Evolutionary conservation across 2,329 filamentous ascomycete species (phyloP).

Genomic region (Penicillium sp.): DNA sequence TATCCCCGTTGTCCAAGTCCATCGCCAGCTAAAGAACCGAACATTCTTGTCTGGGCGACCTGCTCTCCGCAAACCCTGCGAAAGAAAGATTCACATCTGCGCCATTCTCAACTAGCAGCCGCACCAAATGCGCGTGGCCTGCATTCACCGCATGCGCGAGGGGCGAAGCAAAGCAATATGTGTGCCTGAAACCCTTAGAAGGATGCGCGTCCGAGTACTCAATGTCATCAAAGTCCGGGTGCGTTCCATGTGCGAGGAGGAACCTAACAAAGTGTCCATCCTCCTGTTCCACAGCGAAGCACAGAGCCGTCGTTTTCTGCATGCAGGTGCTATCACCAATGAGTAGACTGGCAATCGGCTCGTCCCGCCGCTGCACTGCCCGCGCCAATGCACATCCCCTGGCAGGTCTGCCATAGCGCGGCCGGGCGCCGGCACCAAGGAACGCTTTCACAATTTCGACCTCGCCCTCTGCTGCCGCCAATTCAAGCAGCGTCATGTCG

Average conservation of each 20-base stretch:
- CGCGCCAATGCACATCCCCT: not conserved
- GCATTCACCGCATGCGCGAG: not conserved
- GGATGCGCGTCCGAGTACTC: not conserved
- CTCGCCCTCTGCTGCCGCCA: not conserved
- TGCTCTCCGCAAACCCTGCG: not conserved
- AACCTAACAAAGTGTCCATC: not conserved
- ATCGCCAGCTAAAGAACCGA: not conserved
- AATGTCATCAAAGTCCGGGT: not conserved
- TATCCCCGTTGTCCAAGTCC: not conserved
- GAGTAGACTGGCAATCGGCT: not conserved
- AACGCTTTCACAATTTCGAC: not conserved
- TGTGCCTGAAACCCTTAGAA: no score
- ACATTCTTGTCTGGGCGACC: not conserved
- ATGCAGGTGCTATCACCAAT: not conserved
- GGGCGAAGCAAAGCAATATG: not conserved
- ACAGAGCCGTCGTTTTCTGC: not conserved
- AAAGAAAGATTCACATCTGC: conserved; percentile 1
- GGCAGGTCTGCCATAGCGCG: not conserved
- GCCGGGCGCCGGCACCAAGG: not conserved
- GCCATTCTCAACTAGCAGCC: not conserved
- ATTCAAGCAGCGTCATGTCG: not conserved
- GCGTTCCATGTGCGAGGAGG: not conserved
- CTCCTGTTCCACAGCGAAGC: not conserved
- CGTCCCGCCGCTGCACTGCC: not conserved
- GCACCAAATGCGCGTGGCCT: not conserved